Evolutionary conservation across 352 stramenopile genomes (phyloP).

Genomic region (Thraustochytrium striatum): DNA sequence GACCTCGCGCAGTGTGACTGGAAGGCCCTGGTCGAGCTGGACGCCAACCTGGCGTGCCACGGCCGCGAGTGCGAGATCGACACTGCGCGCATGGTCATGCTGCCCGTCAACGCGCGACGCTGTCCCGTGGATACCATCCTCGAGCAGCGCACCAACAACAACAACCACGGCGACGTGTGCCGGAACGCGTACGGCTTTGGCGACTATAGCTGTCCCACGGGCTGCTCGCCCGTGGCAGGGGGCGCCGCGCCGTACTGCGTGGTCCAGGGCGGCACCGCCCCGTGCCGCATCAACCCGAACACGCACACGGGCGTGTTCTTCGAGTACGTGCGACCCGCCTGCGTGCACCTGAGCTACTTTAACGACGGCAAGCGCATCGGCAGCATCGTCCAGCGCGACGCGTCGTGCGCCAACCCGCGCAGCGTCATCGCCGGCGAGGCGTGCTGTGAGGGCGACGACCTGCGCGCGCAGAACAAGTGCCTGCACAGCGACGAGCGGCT

Average conservation of each 20-base stretch:
- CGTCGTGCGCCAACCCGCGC: conserved; percentile 43
- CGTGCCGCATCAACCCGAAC: background rate
- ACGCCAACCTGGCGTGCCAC: conserved; percentile 52
- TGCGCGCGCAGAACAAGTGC: background rate
- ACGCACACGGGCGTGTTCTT: conserved; percentile 56
- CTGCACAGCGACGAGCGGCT: conserved; percentile 42
- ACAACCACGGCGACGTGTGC: background rate
- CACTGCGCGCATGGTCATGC: conserved; percentile 58
- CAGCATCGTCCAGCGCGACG: background rate
- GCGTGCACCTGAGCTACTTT: conserved; percentile 61
- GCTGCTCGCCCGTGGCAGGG: background rate
- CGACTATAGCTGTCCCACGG: background rate
- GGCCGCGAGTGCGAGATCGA: conserved; percentile 59
- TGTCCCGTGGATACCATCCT: background rate
- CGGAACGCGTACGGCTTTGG: background rate
- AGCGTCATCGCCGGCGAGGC: background rate
- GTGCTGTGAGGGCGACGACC: conserved; percentile 43
- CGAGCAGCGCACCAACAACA: background rate
- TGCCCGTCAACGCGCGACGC: conserved; percentile 46
- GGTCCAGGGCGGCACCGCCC: background rate
- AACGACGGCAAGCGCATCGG: conserved; percentile 27
- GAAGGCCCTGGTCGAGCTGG: conserved; percentile 53
- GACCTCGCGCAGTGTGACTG: conserved; percentile 51
- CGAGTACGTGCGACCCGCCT: conserved; percentile 61
- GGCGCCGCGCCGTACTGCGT: background rate